Conservation (phyloP, 2,329 filamentous ascomycete species). For the Didymella keratinophila region DNA sequence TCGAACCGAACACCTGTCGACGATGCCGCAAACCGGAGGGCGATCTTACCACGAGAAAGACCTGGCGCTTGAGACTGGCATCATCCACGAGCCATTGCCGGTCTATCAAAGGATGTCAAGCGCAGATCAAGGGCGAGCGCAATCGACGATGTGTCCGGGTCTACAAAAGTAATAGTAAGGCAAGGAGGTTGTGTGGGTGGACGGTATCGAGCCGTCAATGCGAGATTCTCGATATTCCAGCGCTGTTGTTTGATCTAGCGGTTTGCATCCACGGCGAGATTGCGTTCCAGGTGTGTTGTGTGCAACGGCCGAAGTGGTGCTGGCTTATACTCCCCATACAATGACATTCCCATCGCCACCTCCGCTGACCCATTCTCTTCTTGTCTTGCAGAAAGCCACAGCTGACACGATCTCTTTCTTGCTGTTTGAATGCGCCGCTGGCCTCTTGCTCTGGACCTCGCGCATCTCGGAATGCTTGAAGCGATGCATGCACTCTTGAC, state of each 20-base stretch:
- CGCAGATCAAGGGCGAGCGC: background rate
- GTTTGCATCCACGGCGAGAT: background rate
- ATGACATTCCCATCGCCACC: conserved; percentile 57
- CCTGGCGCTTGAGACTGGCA: conserved; percentile 17
- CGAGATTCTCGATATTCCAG: background rate
- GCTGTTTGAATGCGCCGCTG: conserved; percentile 43
- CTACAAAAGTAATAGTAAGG: background rate
- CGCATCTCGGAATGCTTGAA: conserved; percentile 58
- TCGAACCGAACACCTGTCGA: background rate
- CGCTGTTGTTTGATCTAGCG: background rate
- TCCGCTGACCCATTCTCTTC: conserved; percentile 59
- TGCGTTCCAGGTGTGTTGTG: background rate
- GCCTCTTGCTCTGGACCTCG: conserved; percentile 30
- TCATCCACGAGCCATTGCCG: conserved; percentile 22
- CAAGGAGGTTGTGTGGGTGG: background rate
- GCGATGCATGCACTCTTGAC: conserved; percentile 70
- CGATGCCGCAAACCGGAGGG: background rate
- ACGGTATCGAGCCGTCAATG: background rate
- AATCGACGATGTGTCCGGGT: background rate
- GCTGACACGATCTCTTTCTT: conserved; percentile 59
- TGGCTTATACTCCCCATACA: conserved; percentile 42
- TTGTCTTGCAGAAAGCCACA: conserved; percentile 56
- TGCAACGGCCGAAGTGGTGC: background rate
- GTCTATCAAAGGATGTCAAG: conserved; percentile 16
- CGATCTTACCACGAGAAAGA: background rate